A percentile compares a stretch with the other conserved stretches of the same genome.
phyloP scores from a whole-genome alignment of 257 asterid species.

The Fraxinus pennsylvanica region DNA sequence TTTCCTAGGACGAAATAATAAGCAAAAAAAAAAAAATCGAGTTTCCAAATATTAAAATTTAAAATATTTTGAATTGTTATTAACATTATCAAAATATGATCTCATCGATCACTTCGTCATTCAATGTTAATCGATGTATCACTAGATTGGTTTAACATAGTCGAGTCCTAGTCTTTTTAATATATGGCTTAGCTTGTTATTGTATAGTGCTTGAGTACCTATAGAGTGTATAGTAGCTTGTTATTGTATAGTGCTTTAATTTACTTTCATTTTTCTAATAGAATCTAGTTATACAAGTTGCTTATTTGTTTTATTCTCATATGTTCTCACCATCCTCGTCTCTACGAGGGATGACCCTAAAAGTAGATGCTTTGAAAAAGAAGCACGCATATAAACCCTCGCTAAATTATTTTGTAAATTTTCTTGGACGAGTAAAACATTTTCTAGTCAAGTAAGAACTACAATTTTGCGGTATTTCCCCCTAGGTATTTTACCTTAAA shows the following conservation, averaged over 20 bases:
- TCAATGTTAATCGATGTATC: too few species aligned
- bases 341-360: slow-evolving; percentile 69
- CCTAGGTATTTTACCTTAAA: slow-evolving; percentile 87
- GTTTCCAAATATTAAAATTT: too few species aligned
- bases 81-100: too few species aligned
- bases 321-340: slow-evolving; percentile 49
- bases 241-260: background rate
- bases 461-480: slow-evolving; percentile 12
- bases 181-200: too few species aligned
- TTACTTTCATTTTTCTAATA: background rate
- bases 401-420: slow-evolving; percentile 42
- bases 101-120: too few species aligned
- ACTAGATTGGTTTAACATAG: background rate
- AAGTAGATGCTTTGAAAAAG: slow-evolving; percentile 50
- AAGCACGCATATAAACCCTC: slow-evolving; percentile 81
- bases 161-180: too few species aligned
- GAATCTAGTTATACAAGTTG: background rate
- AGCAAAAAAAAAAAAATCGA: too few species aligned
- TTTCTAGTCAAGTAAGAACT: slow-evolving; percentile 15
- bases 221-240: background rate
- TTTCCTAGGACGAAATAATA: background rate
- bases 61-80: too few species aligned
- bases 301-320: slow-evolving; percentile 22
- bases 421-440: slow-evolving; percentile 1
- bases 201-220: background rate